Conservation (phyloP, 306 rosid genomes). For the Vigna trinervia region DNA sequence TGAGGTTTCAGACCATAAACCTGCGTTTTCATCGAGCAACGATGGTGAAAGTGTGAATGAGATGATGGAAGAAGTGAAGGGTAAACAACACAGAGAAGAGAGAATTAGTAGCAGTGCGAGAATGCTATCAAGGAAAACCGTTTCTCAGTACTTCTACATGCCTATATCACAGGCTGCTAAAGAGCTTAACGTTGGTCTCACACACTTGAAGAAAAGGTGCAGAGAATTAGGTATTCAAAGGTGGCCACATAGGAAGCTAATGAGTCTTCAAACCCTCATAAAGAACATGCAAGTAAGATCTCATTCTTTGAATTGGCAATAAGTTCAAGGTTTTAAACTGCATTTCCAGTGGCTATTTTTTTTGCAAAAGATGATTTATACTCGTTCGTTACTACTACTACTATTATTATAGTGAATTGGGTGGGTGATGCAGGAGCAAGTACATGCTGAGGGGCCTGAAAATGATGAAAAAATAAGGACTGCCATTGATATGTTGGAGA, state of each 20-base stretch:
- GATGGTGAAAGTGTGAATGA: conserved; percentile 39
- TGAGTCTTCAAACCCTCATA: conserved; percentile 81
- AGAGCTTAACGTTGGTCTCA: conserved; percentile 75
- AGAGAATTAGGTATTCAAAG: conserved; percentile 79
- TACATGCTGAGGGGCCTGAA: conserved; percentile 41
- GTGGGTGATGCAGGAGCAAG: conserved; percentile 52
- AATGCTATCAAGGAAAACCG: conserved; percentile 50
- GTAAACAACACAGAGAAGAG: conserved; percentile 37
- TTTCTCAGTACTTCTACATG: conserved; percentile 69
- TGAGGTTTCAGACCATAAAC: conserved; percentile 28
- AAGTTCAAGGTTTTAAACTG: background rate
- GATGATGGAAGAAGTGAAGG: conserved; percentile 16
- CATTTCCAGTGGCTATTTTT: no score
- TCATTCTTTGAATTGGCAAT: background rate
- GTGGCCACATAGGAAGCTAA: conserved; percentile 87
- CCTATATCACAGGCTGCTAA: conserved; percentile 79
- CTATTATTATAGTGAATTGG: background rate
- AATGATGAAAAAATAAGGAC: conserved; percentile 53
- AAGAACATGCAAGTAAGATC: conserved; percentile 63
- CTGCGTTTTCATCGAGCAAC: background rate
- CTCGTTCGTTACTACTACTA: background rate
- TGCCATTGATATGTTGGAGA: conserved; percentile 63
- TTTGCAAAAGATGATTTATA: background rate
- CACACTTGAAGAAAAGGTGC: conserved; percentile 78
- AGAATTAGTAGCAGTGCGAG: conserved; percentile 38